These are phyloP conservation scores for Penicillium verhagenii DNA, from an alignment of 495 filamentous ascomycete genomes.

Conservation along the genomic window DNA sequence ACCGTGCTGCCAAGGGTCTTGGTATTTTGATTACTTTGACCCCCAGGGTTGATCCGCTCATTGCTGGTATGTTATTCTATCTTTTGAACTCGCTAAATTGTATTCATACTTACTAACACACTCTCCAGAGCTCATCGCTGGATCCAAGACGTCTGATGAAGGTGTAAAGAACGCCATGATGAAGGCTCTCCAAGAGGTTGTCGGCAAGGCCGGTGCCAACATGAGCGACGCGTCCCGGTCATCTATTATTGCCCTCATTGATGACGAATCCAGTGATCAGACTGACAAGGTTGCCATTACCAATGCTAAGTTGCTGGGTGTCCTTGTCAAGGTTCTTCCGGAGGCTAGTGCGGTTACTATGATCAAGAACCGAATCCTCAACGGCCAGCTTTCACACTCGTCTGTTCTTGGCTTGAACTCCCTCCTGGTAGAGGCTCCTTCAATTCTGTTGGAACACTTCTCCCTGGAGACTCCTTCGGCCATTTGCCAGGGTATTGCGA, in stretches of 20 bases:
- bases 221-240: slow-evolving; percentile 88
- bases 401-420: slow-evolving; percentile 86
- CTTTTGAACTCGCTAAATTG: neutral
- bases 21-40: slow-evolving; percentile 96
- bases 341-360: slow-evolving; percentile 61
- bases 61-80: slow-evolving; percentile 35
- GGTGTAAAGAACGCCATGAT: slow-evolving; percentile 97
- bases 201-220: slow-evolving; percentile 88
- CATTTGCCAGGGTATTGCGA: slow-evolving; percentile 76
- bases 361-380: slow-evolving; percentile 79
- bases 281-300: slow-evolving; percentile 81
- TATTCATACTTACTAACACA: neutral
- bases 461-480: slow-evolving; percentile 67
- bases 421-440: slow-evolving; percentile 75
- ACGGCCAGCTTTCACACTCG: slow-evolving; percentile 61
- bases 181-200: slow-evolving; percentile 92
- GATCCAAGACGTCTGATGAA: slow-evolving; percentile 82
- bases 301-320: slow-evolving; percentile 83
- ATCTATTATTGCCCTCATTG: slow-evolving; percentile 81
- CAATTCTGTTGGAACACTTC: slow-evolving; percentile 62
- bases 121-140: slow-evolving; percentile 73
- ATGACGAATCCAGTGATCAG: slow-evolving; percentile 72
- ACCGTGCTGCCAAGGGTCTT: slow-evolving; percentile 89
- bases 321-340: slow-evolving; percentile 79
- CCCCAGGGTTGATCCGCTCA: slow-evolving; percentile 89